phyloP scores from a whole-genome alignment of 2,329 filamentous ascomycete species.

The Ceratocystis cacaofunesta region DNA sequence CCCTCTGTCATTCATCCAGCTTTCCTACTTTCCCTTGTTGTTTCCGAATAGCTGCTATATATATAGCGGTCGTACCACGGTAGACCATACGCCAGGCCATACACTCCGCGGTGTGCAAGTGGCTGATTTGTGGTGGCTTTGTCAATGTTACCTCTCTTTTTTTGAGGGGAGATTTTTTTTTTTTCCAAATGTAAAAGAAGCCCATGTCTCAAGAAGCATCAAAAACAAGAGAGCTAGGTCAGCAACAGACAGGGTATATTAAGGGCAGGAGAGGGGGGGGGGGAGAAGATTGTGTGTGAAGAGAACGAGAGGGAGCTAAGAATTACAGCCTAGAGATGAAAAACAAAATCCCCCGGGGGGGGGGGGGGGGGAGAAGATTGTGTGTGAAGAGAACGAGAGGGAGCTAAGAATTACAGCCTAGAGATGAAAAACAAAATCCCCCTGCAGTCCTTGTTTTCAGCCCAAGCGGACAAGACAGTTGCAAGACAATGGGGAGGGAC shows the following conservation, averaged over 20 bases:
- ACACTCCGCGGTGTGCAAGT: background rate
- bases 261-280: too few relatives aligned
- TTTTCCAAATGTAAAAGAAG: background rate
- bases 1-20: background rate
- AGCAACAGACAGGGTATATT: too few relatives aligned
- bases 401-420: background rate
- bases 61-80: background rate
- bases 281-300: background rate
- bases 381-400: background rate
- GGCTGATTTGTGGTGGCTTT: background rate
- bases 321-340: background rate
- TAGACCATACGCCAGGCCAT: too few relatives aligned
- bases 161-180: background rate
- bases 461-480: constrained; percentile 3
- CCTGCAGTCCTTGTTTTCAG: background rate
- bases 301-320: background rate
- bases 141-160: background rate
- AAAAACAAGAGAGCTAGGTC: too few relatives aligned
- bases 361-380: too few relatives aligned
- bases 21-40: constrained; percentile 5
- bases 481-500: background rate
- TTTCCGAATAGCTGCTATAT: background rate
- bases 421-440: background rate
- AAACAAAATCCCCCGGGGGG: background rate
- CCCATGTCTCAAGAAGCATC: background rate